Conservation (phyloP, 441 rosid species). For the Brassica balearica region DNA sequence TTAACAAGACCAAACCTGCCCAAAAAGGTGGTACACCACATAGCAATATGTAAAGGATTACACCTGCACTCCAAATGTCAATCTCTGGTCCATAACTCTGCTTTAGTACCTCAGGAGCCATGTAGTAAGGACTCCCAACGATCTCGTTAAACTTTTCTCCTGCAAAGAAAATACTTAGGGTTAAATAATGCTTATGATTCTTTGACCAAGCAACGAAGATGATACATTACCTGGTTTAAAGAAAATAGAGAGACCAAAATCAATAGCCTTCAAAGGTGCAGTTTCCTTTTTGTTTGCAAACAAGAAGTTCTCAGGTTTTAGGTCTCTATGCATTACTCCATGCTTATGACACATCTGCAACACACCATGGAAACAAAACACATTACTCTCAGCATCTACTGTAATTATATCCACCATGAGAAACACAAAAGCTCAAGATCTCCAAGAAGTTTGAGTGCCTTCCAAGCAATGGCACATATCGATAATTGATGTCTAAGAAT, state of each 20-base stretch:
- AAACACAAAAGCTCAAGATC: conserved; percentile 7
- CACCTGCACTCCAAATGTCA: conserved; percentile 80
- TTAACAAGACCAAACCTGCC: conserved; percentile 55
- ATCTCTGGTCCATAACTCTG: conserved; percentile 66
- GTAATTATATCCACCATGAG: neutral
- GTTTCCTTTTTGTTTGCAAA: conserved; percentile 66
- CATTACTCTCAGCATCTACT: neutral
- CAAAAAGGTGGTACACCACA: conserved; percentile 73
- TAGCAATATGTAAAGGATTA: conserved; percentile 68
- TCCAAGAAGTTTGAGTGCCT: neutral
- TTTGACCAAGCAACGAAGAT: conserved; percentile 2
- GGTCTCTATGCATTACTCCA: conserved; percentile 71
- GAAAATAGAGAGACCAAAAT: conserved; percentile 69
- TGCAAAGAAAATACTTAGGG: conserved; percentile 24
- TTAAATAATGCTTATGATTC: neutral
- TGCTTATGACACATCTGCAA: conserved; percentile 63
- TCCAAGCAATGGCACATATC: neutral
- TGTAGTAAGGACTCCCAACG: conserved; percentile 75
- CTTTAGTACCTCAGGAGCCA: conserved; percentile 75
- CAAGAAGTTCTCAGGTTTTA: conserved; percentile 70
- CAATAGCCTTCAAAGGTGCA: conserved; percentile 61
- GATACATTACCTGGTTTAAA: conserved; percentile 62
- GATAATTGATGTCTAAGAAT: neutral
- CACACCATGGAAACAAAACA: neutral
- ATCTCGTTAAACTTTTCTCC: conserved; percentile 66